Base-by-base conservation (phyloP, 768 basidiomycete genomes). In the Gautieria morchelliformis region DNA sequence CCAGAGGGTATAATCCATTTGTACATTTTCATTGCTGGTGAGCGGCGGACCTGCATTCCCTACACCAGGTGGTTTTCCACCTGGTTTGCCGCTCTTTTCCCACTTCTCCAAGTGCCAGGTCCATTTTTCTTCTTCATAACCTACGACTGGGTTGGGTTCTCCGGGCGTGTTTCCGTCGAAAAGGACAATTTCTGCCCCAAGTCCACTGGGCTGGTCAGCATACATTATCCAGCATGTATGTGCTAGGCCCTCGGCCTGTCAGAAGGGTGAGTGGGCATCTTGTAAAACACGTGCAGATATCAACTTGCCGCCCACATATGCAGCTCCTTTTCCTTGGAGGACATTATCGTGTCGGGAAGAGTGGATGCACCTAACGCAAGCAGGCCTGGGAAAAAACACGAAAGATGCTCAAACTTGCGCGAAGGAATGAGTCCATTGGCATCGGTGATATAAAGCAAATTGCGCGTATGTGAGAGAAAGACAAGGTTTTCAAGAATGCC, bases 321-420 rank as follows among this genome's bases (percentile, higher is more conserved):
- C 30, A 85, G 65, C n/a, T 84, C 75, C 48, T 74, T 74, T n/a
- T 85, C 74, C 60, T 80, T 74, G 61, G 79, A 79, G 10, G 64
- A 67, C 14, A 70, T 64, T 10, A 84, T 70, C 1, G 64, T 64
- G 52, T 84, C 70, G 24, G 80, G 80, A 50, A 89, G 75, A 11
- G 77, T 77, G 60, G 84, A 77, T 5, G 71, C 84, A 24, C 88
- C 87, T 3, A 90, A 74, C 5, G 87, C 85, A 50, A 90, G 73
- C 15, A 89, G 70, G 15, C 88, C 87, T 0, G 87, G 86, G 49
- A 87, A 74, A 71, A 89, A 90, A 68, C 87, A 89, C 11, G 87
- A 81, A 27, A 90, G 70, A 63, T 90, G 87, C 60, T 89, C 87
- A 54, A 88, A 80, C 20, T 66, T 63, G 61, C 84, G 79, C 10